These are phyloP conservation scores for Syzygium syzygioides DNA, from an alignment of 441 rosid species.

Conservation along the genomic window DNA sequence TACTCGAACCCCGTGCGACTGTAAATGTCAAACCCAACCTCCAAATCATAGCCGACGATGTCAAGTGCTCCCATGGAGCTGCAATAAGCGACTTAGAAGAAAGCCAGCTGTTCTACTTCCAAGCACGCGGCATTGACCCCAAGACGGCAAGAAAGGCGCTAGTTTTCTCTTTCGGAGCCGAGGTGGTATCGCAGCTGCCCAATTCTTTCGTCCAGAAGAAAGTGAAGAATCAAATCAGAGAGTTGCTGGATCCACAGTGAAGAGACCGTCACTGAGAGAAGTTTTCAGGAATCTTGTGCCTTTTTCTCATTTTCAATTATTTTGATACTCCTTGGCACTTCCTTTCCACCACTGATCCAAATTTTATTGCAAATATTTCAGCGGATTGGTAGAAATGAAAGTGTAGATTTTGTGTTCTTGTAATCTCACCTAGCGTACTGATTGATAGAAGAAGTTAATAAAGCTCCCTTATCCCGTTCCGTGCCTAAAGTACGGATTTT, in stretches of 20 bases:
- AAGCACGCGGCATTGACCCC: constrained; percentile 72
- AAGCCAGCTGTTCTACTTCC: constrained; percentile 80
- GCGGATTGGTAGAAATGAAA: not conserved
- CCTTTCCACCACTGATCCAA: not conserved
- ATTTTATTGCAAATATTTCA: not conserved
- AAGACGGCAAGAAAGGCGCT: constrained; percentile 81
- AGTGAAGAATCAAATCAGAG: constrained; percentile 48
- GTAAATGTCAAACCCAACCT: constrained; percentile 90
- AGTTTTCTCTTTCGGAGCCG: constrained; percentile 72
- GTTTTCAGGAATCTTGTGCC: not conserved
- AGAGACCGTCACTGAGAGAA: not conserved
- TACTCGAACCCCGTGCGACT: constrained; percentile 76
- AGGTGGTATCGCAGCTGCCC: constrained; percentile 56
- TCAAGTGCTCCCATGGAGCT: constrained; percentile 94
- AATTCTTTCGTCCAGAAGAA: constrained; percentile 32
- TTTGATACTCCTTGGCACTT: not conserved
- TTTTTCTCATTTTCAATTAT: not conserved
- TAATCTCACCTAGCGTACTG: not conserved
- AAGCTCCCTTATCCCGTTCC: not conserved
- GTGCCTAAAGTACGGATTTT: not conserved
- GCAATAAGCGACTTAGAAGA: constrained; percentile 92
- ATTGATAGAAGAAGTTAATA: not conserved
- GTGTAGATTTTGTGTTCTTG: not conserved
- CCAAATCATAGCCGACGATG: constrained; percentile 82
- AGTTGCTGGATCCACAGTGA: constrained; percentile 38